A percentile compares a stretch with the other conserved stretches of the same genome.
These are phyloP conservation scores for Trichoderma citrinoviride DNA, from an alignment of 2,329 filamentous ascomycete genomes.

Conservation along the genomic window DNA sequence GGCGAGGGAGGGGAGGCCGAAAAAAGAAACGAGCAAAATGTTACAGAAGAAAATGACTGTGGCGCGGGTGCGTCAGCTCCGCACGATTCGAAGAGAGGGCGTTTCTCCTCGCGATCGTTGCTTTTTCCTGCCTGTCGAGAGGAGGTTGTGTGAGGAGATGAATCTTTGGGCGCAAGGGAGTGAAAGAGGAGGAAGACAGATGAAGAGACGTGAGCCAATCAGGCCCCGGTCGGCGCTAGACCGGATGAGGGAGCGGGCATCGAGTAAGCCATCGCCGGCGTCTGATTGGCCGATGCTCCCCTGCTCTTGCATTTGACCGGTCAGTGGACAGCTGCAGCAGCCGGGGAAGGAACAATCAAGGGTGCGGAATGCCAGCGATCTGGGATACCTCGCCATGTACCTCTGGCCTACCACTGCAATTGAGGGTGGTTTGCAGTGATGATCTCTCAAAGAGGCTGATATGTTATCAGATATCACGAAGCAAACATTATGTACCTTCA, in stretches of 20 bases:
- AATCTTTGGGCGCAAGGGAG: slow-evolving; percentile 20
- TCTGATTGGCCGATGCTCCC: slow-evolving; percentile 1
- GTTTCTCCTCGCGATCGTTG: slow-evolving; percentile 11
- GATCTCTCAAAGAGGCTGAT: too few species aligned
- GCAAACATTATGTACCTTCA: too few species aligned
- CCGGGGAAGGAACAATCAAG: neutral
- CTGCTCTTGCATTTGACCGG: slow-evolving; percentile 6
- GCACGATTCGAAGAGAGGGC: neutral
- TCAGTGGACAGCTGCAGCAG: slow-evolving; percentile 6
- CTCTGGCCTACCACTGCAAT: too few species aligned
- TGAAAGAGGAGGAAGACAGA: neutral
- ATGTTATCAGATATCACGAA: too few species aligned
- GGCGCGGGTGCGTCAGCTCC: neutral
- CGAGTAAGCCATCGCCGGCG: neutral
- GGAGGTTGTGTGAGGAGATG: slow-evolving; percentile 19
- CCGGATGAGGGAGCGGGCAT: neutral
- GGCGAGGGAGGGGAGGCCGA: neutral
- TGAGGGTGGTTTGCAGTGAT: too few species aligned
- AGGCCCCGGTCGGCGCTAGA: slow-evolving; percentile 5
- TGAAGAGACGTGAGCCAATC: neutral
- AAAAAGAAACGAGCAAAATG: neutral
- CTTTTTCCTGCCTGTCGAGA: slow-evolving; percentile 15
- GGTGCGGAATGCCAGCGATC: neutral
- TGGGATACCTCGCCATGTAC: neutral
- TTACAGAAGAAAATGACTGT: neutral